Percentiles rank a stretch among this genome's conserved stretches.
Evolutionary conservation across 1,284 basidiomycete species (phyloP).

Genomic region (Leccinum glutinopallens): DNA sequence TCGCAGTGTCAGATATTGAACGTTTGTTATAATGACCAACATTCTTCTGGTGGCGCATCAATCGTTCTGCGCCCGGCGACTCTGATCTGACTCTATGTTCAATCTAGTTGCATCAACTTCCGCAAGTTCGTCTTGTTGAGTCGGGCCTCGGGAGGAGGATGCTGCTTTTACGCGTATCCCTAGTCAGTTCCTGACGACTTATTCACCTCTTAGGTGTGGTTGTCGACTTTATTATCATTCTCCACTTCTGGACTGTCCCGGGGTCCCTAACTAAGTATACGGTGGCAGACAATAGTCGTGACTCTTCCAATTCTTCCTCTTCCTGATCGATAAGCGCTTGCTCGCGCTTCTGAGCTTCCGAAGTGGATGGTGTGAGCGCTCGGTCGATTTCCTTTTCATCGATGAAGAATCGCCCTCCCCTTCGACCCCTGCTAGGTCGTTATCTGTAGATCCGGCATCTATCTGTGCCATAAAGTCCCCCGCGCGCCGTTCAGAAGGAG

Average conservation of each 20-base stretch:
- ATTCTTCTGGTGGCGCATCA: neutral
- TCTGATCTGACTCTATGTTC: neutral
- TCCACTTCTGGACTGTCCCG: neutral
- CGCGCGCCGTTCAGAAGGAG: slow-evolving; percentile 28
- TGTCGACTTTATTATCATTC: neutral
- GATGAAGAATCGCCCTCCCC: slow-evolving; percentile 19
- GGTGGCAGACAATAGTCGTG: too few relatives aligned
- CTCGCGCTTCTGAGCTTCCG: too few relatives aligned
- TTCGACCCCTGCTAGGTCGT: slow-evolving; percentile 10
- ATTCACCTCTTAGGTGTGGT: neutral
- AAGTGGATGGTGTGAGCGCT: too few relatives aligned
- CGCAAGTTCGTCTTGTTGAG: neutral
- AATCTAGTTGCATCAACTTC: neutral
- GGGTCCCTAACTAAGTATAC: slow-evolving; percentile 2
- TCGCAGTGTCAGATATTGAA: slow-evolving; percentile 8
- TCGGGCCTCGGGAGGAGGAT: neutral
- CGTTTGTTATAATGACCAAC: slow-evolving; percentile 11
- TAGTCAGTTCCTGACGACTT: neutral
- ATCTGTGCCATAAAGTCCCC: slow-evolving; percentile 20
- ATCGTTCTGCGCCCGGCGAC: too few relatives aligned
- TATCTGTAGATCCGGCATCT: slow-evolving; percentile 23
- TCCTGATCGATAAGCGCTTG: too few relatives aligned
- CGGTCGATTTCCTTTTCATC: slow-evolving; percentile 13
- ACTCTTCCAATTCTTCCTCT: too few relatives aligned
- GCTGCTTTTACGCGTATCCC: neutral